Evolutionary conservation across 371 early-diverging fungal species (phyloP), one percentile per base, ranked within the genome.

Genomic region (Batkoa obscura): DNA sequence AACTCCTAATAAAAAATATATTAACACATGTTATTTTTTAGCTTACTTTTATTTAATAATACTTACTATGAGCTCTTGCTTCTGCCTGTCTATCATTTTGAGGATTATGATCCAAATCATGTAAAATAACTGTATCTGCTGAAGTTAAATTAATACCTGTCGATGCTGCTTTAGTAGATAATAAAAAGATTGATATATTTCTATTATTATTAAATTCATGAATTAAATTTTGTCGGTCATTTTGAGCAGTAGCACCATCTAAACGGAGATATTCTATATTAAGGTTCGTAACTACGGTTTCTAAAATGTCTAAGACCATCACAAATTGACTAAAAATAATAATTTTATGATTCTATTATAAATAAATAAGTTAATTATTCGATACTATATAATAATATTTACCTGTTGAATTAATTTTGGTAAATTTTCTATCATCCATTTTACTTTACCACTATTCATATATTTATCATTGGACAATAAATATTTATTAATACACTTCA

Each of bases 1-100:
- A 17, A 96, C 88, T 45, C 75, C 73, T 74, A 50, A 1, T 71
- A 62, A 13, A 65, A 56, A 58, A 15, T 34, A 13, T 31, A 15
- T 17, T 30, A 58, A n/a, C 17, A 51, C 4, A 32, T 1, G 55
- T 60, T 15, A 6, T 39, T 23, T 57, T n/a, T 0, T 8, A 6
- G 34, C 53, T 8, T 56, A 36, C 15, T 23, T 33, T 3, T 9
- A 45, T 57, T 8, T 9, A 34, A 32, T 42, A 10, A 12, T 0
- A 63, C 68, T 67, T 86, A 59, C 98, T 79, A 68, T 98, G 98
- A 8, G 88, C 94, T 54, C 98, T 79, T 65, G 94, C 97, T 71
- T 92, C 90, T 2, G 95, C 97, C 65, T 97, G 95, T 45, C 94
- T 69, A 67, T 97, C 97, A 79, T 88, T 91, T 77, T 92, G 94